A percentile compares a stretch with the other conserved stretches of the same genome.
Evolutionary conservation across 2,329 filamentous ascomycete genomes (phyloP).

Genomic region (Colletotrichum sp.): DNA sequence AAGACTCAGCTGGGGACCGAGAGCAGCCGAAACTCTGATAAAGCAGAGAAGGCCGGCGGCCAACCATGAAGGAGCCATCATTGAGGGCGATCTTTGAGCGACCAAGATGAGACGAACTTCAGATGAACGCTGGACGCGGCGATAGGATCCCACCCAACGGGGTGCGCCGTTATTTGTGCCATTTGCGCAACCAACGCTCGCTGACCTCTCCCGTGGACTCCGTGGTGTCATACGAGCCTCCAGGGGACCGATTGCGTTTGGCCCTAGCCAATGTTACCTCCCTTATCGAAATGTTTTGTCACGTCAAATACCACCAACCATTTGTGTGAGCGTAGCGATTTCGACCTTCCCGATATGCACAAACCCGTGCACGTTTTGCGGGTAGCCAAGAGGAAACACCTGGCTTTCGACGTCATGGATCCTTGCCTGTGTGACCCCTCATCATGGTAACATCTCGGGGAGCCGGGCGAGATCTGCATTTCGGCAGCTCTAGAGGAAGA

Average conservation of each 20-base stretch:
- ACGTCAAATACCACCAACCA: not conserved
- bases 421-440: not conserved
- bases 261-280: not conserved
- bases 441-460: not conserved
- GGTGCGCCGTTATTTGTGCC: not conserved
- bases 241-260: not conserved
- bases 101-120: not conserved
- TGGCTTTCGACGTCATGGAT: not conserved
- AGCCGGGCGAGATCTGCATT: not conserved
- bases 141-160: no score
- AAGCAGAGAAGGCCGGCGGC: not conserved
- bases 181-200: not conserved
- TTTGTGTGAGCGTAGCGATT: not conserved
- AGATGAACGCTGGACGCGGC: not conserved
- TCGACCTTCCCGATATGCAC: slow-evolving; percentile 12
- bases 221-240: not conserved
- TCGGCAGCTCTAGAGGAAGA: not conserved
- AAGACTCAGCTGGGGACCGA: slow-evolving; percentile 8
- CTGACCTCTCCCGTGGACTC: not conserved
- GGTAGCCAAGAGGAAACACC: not conserved
- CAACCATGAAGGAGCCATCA: not conserved
- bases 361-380: not conserved
- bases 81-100: not conserved
- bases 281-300: not conserved
- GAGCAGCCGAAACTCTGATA: not conserved